These are phyloP conservation scores for Endotrypanum monterogeii DNA, from an alignment of 208 protist species.

Conservation along the genomic window DNA sequence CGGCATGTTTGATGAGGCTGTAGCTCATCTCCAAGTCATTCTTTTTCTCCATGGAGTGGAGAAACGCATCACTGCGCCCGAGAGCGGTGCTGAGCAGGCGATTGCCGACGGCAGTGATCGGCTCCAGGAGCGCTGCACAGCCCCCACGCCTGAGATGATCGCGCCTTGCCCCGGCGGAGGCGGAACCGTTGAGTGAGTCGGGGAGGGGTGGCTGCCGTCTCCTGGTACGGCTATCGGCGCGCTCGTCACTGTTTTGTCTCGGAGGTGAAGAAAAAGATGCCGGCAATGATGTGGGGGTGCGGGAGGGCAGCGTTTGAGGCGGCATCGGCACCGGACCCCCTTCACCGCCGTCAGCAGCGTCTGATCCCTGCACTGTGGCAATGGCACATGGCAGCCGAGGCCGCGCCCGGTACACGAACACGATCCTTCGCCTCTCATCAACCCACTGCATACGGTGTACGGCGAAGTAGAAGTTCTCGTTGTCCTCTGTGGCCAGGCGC, in stretches of 20 bases:
- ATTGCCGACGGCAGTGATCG: constrained; percentile 9
- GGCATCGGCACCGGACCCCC: not conserved
- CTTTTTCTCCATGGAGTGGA: constrained; percentile 25
- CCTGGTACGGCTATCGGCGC: not conserved
- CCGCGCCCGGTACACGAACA: constrained; percentile 63
- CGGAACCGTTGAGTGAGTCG: too few species aligned
- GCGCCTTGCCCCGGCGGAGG: not conserved
- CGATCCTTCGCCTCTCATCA: constrained; percentile 40
- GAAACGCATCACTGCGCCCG: constrained; percentile 27
- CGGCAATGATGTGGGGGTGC: not conserved
- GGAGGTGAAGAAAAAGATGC: not conserved
- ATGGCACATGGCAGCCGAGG: constrained; percentile 24
- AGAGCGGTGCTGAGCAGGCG: constrained; percentile 20
- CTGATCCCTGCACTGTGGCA: not conserved
- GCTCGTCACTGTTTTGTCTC: not conserved
- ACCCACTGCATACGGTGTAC: constrained; percentile 71
- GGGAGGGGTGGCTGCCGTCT: not conserved
- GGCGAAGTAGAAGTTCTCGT: constrained; percentile 41
- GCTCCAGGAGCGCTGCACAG: constrained; percentile 1
- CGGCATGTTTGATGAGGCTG: constrained; percentile 56
- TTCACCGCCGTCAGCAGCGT: not conserved
- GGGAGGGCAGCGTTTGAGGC: not conserved
- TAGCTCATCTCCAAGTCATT: constrained; percentile 35
- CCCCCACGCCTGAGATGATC: not conserved
- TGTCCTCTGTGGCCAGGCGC: constrained; percentile 55